Base-by-base conservation (phyloP, 352 stramenopile genomes). In the Phytophthora pini region DNA sequence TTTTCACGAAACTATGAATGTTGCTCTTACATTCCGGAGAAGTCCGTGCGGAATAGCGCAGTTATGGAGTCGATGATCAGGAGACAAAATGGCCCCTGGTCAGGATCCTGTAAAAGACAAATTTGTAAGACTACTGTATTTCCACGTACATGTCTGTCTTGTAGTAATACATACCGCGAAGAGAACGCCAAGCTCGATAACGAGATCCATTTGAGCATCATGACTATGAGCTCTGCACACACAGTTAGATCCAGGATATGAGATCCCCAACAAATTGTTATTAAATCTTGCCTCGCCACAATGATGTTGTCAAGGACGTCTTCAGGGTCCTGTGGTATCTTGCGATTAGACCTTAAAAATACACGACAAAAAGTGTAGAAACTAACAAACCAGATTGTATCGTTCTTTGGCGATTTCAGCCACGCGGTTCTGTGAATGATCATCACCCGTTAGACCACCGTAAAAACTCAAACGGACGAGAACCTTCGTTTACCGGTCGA, bases 231-330 rank as follows among this genome's bases (percentile, higher is more conserved):
- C 87, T 76, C 90, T 93, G 40, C 24, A 54, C 50, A n/a, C 41
- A 29, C 24, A 32, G 24, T 63, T 58, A 59, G 43, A 29, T 31
- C 31, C 31, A 8, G 31, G 10, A 36, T 13, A 5, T 36, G 31
- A 36, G 10, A 36, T 57, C 3, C 31, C 8, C 11, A 34, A 48
- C 2, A 12, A 40, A 27, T 12, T 7, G 20, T 41, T 17, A 11
- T 26, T 41, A 52, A 46, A 47, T 13, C 31, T 10, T 49, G 92
- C 83, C 90, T 83, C 13, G 92, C 93, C 36, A 97, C 83, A 44
- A 98, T 93, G 50, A 98, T 96, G 74, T 98, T 98, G 65, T 98
- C 94, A 22, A 98, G 78, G n/a, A 97, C 83, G 32, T 97, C 93
- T 1, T 86, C 71, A 22, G 87, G 68, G 52, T 98, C 88, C 65